phyloP scores from a whole-genome alignment of 441 rosid genomes.

The Gossypium gossypioides region DNA sequence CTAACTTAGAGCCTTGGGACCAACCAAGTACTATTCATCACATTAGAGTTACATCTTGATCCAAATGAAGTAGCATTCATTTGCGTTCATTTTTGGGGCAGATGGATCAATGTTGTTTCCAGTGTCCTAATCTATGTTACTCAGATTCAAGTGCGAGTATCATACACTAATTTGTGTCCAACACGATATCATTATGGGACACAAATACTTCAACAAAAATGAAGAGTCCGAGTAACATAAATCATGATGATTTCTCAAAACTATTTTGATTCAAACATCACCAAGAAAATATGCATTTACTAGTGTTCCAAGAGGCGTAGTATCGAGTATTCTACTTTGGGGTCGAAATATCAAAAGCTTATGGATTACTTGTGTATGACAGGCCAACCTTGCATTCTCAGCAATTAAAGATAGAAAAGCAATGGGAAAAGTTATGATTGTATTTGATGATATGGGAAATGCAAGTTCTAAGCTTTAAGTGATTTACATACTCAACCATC shows the following conservation, averaged over 20 bases:
- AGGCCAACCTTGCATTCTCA: constrained; percentile 80
- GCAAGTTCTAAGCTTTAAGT: constrained; percentile 51
- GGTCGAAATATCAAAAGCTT: neutral
- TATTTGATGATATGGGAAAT: constrained; percentile 31
- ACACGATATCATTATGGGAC: too few relatives aligned
- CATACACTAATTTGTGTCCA: too few relatives aligned
- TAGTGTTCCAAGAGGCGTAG: too few relatives aligned
- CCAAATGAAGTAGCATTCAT: neutral
- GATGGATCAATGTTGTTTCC: neutral
- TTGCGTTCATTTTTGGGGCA: neutral
- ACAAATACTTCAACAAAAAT: too few relatives aligned
- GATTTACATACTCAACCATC: neutral
- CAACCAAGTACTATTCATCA: neutral
- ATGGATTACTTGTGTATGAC: constrained; percentile 16
- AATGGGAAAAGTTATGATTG: constrained; percentile 76
- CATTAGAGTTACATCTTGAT: neutral
- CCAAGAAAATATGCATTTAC: neutral
- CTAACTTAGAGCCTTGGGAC: neutral
- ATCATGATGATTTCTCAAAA: neutral
- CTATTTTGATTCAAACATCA: neutral
- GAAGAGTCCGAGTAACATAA: too few relatives aligned
- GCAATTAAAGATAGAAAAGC: constrained; percentile 76
- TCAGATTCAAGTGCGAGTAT: too few relatives aligned
- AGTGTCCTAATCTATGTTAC: neutral
- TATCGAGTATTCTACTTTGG: neutral